Evolutionary conservation across 2,329 filamentous ascomycete genomes (phyloP).

Genomic region (Cytospora piceicola): DNA sequence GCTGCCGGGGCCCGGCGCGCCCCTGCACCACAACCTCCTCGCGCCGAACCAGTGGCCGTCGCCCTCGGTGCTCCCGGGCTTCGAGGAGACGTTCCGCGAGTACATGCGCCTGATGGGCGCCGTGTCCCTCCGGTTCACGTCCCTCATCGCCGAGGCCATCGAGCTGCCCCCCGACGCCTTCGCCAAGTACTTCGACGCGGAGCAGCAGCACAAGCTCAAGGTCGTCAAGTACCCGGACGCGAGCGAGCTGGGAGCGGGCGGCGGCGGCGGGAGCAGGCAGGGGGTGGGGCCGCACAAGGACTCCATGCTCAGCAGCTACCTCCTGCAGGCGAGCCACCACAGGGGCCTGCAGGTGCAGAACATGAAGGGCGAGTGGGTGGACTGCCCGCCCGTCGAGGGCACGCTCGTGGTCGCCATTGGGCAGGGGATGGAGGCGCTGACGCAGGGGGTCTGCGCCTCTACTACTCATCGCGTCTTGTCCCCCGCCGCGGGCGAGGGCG

Average conservation of each 20-base stretch:
- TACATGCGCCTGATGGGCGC: conserved; percentile 78
- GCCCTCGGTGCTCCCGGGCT: conserved; percentile 62
- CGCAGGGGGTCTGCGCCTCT: conserved; percentile 77
- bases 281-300: conserved; percentile 80
- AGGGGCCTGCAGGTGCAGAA: conserved; percentile 83
- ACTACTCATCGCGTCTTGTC: conserved; percentile 86
- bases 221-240: conserved; percentile 84
- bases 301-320: conserved; percentile 79
- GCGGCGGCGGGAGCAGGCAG: conserved; percentile 74
- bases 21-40: conserved; percentile 74
- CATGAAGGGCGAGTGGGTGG: conserved; percentile 76
- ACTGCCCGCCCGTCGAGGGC: conserved; percentile 74
- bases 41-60: conserved; percentile 83
- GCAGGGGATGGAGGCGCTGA: conserved; percentile 84
- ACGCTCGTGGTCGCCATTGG: conserved; percentile 88
- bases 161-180: conserved; percentile 71
- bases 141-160: conserved; percentile 83
- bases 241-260: conserved; percentile 58
- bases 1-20: conserved; percentile 63
- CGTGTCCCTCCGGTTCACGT: conserved; percentile 75
- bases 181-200: conserved; percentile 74
- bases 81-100: conserved; percentile 69
- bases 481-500: conserved; percentile 68
- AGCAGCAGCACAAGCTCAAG: conserved; percentile 85
- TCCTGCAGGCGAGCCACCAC: conserved; percentile 79